These are phyloP conservation scores for Aspergillus affinis DNA, from an alignment of 495 filamentous ascomycete species.

Conservation along the genomic window DNA sequence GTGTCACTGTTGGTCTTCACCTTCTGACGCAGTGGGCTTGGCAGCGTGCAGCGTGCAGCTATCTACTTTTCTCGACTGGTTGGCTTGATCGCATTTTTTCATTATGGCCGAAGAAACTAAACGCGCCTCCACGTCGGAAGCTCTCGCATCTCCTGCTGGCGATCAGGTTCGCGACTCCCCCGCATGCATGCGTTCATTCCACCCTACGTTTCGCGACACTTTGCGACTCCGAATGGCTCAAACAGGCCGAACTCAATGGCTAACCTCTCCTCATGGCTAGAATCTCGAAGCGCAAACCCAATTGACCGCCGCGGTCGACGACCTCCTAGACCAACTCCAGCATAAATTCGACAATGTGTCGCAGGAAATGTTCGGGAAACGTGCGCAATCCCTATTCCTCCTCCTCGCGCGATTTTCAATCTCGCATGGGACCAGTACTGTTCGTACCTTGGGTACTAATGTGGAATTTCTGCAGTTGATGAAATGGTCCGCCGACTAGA, in stretches of 20 bases:
- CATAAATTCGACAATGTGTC: slow-evolving; percentile 81
- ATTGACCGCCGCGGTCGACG: slow-evolving; percentile 75
- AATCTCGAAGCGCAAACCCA: slow-evolving; percentile 55
- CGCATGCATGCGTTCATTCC: neutral
- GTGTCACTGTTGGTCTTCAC: neutral
- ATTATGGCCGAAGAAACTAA: slow-evolving; percentile 1
- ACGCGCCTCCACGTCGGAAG: slow-evolving; percentile 2
- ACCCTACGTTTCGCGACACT: neutral
- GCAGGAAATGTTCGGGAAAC: slow-evolving; percentile 82
- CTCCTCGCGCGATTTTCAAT: neutral
- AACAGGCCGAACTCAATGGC: neutral
- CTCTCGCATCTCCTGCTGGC: slow-evolving; percentile 5
- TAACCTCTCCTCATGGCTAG: slow-evolving; percentile 11
- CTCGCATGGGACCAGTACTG: neutral
- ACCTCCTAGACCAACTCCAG: slow-evolving; percentile 77
- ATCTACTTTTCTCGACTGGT: neutral
- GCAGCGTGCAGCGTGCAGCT: too few relatives aligned
- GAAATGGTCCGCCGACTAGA: slow-evolving; percentile 92
- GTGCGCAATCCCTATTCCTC: slow-evolving; percentile 48
- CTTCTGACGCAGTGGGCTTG: neutral
- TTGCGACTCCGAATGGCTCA: too few relatives aligned
- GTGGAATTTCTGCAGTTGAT: slow-evolving; percentile 65
- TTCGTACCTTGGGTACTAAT: neutral
- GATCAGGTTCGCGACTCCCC: slow-evolving; percentile 1
- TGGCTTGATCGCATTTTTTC: neutral